Evolutionary conservation across 1,284 basidiomycete species (phyloP), one percentile per base, ranked within the genome.

Genomic region (Ceratobasidium sp.): DNA sequence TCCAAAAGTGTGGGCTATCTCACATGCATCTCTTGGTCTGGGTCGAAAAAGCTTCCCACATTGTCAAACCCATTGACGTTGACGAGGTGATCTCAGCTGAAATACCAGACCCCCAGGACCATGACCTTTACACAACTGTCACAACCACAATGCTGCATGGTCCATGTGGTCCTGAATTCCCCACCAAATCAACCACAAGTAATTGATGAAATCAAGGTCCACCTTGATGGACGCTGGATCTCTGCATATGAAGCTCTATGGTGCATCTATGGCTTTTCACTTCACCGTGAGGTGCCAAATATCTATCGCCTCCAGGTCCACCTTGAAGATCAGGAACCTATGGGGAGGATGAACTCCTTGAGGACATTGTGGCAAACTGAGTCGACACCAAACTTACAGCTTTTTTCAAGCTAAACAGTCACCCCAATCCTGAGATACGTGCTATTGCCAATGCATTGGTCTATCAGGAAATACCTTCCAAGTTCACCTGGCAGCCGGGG

Each of bases 1-100:
- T 87, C 73, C 89, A 90, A 79, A 90, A 88, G 77, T 81, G 85
- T 0, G 87, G 88, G 0, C 83, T 89, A 0, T 87, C 87, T 1
- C 88, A 89, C 70, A 84, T 87, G 79, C 88, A 90, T 77, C 78
- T 86, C 0, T 81, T 89, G 0, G 81, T 89, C 1, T 87, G 87
- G 76, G 79, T 89, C 2, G 77, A 83, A 0, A 57, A 81, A 0
- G 74, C 54, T 0, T 78, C 81, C 52, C 86, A 85, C 60, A 78
- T 88, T 2, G 76, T 81, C 1, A 55, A 48, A 18, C 81, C 85
- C 0, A 81, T 81, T 1, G 83, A 84, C 16, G 82, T 90, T 54
- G 87, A 90, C 78, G 62, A 78, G 0, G 69, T 82, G n/a, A 85
- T 89, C 18, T 86, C 75, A n/a, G 87, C 89, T 14, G 64, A 82